Conservation (phyloP, 495 filamentous ascomycete genomes). For the Elasticomyces elasticus region DNA sequence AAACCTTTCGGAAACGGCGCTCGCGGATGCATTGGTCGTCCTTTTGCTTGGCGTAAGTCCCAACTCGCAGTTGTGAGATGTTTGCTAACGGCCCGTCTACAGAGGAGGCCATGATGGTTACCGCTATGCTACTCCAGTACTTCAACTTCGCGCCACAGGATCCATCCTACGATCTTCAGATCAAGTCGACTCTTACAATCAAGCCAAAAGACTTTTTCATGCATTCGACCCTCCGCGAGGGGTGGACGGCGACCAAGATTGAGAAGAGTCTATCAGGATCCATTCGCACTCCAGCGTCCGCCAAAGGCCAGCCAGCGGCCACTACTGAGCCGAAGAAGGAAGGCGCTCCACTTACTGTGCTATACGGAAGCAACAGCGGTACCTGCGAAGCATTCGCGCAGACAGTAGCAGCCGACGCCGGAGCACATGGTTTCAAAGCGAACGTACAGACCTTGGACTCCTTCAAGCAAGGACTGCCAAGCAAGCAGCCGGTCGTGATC, state of each 20-base stretch:
- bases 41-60: slow-evolving; percentile 57
- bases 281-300: slow-evolving; percentile 14
- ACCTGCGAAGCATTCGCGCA: slow-evolving; percentile 65
- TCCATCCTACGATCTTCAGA: slow-evolving; percentile 50
- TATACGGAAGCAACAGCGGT: slow-evolving; percentile 65
- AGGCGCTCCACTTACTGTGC: slow-evolving; percentile 48
- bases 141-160: slow-evolving; percentile 52
- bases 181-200: slow-evolving; percentile 64
- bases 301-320: slow-evolving; percentile 9
- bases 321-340: slow-evolving; percentile 18
- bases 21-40: slow-evolving; percentile 44
- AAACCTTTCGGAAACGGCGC: slow-evolving; percentile 54
- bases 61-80: slow-evolving; percentile 38
- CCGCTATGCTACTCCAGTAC: slow-evolving; percentile 50
- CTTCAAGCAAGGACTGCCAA: slow-evolving; percentile 51
- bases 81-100: slow-evolving; percentile 26
- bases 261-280: slow-evolving; percentile 39
- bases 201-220: slow-evolving; percentile 70
- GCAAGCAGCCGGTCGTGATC: slow-evolving; percentile 52
- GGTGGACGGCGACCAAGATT: slow-evolving; percentile 48
- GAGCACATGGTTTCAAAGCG: slow-evolving; percentile 47
- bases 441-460: slow-evolving; percentile 49
- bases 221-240: slow-evolving; percentile 50
- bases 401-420: slow-evolving; percentile 49
- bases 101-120: slow-evolving; percentile 45